Base-by-base conservation (phyloP, 108 stramenopile species). In the Cyclostephanos tholiformis region DNA sequence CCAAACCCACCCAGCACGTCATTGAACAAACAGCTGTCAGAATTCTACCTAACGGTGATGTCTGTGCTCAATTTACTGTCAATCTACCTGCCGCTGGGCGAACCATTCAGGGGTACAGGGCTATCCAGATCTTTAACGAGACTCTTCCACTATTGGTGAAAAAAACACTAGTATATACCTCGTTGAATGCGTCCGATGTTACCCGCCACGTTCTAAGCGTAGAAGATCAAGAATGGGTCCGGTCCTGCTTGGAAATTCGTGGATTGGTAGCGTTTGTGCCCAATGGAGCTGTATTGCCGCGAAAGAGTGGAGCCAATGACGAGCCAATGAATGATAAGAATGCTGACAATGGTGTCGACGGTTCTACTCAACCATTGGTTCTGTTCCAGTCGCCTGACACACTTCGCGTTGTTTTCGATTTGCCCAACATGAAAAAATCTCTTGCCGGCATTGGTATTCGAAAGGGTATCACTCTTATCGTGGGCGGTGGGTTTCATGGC, bases 401-500 rank as follows among this genome's bases (percentile, higher is more conserved):
- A 8, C 61, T 93, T 17, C 23, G 79, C 44, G 71, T 82, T 16
- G 73, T 67, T 19, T 83, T 95, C 58, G 62, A 63, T 51, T 71
- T 90, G 58, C 91, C 88, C 7, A 87, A 88, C 62, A 68, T 72
- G 44, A 75, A 73, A 26, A 68, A 74, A 36, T 79, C 90, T 19
- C 81, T 98, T 30, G 77, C 68, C 19, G 98, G 98, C 10, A 96
- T 98, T 89, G 96, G 95, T 13, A 88, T 98, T 46, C 89, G 87
- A 23, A 85, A 85, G 59, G 98, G 98, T 6, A 89, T 99, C 41
- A 94, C 96, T 3, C 86, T 98, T 23, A 96, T 99, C 70, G 95
- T 95, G 63, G 98, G 98, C 9, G 98, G 98, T n/a, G 98, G 98
- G 19, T 98, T 97, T 83, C 98, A 99, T 77, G 98, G 98, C 52